Evolutionary conservation across 768 basidiomycete genomes (phyloP), one percentile per base, ranked within the genome.

Genomic region (Boletus sp.): DNA sequence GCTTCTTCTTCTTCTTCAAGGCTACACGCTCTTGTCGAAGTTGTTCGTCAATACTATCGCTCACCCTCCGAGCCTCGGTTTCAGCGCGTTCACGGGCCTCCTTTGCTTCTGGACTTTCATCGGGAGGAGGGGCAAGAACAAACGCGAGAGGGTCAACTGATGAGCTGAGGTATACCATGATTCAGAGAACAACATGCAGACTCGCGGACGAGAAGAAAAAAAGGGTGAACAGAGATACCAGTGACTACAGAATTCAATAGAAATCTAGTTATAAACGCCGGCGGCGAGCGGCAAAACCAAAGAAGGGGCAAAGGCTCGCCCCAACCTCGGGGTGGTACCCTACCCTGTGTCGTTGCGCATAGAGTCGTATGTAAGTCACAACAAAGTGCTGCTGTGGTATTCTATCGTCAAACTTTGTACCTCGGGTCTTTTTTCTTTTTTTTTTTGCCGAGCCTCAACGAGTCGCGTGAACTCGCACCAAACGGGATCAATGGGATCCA

Each of bases 21-120:
- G 73, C 75, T 14, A 78, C 77, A 57, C 73, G 78, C 66, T 90
- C 89, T 50, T 74, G 76, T 47, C 80, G 79, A 40, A 92, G 72
- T 67, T 83, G 79, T 50, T 87, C 87, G 75, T 92, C 90, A 55
- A 92, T 92, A 56, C 82, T 79, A 40, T 90, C 86, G 69, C 85
- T 82, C 40, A 87, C 73, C 57, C 77, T 73, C 62, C 80, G 78
- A 0, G 87, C 89, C 53, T 84, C 80, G 0, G 77, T 77, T 69
- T 90, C 90, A 5, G 77, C 78, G 13, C 68, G 72, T 62, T 88
- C 81, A 33, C 90, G 77, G 17, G 71, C 69, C 35, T 74, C 73
- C 39, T 79, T 80, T 56, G 84, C 77, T 25, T 80, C 79, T 1
- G 76, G 72, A 0, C 85, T 81, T 62, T 91, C 90, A 63, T 83